Conservation (phyloP, 768 basidiomycete genomes). For the Pleurotus djamor region DNA sequence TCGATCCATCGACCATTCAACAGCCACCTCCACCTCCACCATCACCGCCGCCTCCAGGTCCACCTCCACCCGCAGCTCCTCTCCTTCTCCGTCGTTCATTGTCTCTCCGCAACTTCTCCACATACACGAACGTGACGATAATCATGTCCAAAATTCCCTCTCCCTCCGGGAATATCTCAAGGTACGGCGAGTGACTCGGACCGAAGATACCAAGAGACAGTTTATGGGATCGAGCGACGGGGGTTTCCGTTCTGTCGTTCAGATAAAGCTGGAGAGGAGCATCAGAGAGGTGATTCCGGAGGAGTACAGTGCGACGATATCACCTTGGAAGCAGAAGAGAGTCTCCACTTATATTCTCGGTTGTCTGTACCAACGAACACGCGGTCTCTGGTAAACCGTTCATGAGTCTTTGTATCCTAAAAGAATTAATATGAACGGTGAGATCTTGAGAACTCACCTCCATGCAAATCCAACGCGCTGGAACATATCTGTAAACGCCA, state of each 20-base stretch:
- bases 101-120: neutral
- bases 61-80: too few species aligned
- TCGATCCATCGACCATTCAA: too few species aligned
- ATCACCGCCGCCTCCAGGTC: neutral
- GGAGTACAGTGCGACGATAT: neutral
- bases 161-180: conserved; percentile 32
- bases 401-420: too few species aligned
- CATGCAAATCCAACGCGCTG: conserved; percentile 9
- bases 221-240: neutral
- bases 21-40: too few species aligned
- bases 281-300: neutral
- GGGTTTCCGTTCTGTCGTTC: neutral
- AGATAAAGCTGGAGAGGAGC: neutral
- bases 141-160: conserved; percentile 23
- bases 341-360: conserved; percentile 19
- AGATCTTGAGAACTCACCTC: conserved; percentile 9
- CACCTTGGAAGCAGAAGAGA: neutral
- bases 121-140: conserved; percentile 23
- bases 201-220: neutral
- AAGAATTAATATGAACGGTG: too few species aligned
- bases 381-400: conserved; percentile 8
- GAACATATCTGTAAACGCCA: conserved; percentile 21
- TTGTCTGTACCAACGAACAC: conserved; percentile 20
- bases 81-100: neutral
- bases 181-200: conserved; percentile 10